These are phyloP conservation scores for Arthrobotrys megalospora DNA, from an alignment of 2,329 filamentous ascomycete genomes.

Conservation along the genomic window DNA sequence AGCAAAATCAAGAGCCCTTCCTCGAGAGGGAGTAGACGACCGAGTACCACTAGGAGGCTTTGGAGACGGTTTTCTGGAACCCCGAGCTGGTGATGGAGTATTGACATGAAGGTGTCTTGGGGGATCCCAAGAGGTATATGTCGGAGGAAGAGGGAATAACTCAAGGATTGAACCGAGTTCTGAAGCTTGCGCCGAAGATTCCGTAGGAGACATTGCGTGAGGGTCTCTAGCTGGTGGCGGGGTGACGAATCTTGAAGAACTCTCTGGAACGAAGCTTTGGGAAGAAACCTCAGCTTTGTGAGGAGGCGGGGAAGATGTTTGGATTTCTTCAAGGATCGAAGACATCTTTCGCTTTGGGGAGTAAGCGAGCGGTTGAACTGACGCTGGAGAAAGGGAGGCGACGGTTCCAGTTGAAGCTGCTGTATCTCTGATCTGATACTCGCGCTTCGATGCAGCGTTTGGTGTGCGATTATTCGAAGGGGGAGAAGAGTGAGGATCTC, in stretches of 20 bases:
- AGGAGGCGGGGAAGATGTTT: background rate
- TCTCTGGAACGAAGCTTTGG: background rate
- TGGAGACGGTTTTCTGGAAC: conserved; percentile 1
- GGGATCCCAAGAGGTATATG: background rate
- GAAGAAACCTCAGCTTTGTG: background rate
- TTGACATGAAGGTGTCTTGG: too few species aligned
- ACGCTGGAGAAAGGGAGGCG: too few species aligned
- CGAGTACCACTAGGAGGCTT: background rate
- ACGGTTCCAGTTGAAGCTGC: background rate
- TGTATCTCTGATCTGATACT: too few species aligned
- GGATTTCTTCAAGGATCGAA: background rate
- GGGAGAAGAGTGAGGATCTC: background rate
- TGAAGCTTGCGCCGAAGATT: background rate
- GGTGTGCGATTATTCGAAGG: background rate
- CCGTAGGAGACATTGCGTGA: background rate
- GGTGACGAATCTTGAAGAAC: background rate
- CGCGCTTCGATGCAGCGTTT: too few species aligned
- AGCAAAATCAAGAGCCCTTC: background rate
- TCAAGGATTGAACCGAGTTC: background rate
- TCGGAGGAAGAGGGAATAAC: background rate
- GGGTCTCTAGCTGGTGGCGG: background rate
- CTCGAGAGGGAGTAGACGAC: background rate
- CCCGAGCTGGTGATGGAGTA: background rate
- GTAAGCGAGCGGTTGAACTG: background rate
- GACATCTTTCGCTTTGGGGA: background rate